Evolutionary conservation across 2,329 filamentous ascomycete genomes (phyloP).

Genomic region (Fusarium sp.): DNA sequence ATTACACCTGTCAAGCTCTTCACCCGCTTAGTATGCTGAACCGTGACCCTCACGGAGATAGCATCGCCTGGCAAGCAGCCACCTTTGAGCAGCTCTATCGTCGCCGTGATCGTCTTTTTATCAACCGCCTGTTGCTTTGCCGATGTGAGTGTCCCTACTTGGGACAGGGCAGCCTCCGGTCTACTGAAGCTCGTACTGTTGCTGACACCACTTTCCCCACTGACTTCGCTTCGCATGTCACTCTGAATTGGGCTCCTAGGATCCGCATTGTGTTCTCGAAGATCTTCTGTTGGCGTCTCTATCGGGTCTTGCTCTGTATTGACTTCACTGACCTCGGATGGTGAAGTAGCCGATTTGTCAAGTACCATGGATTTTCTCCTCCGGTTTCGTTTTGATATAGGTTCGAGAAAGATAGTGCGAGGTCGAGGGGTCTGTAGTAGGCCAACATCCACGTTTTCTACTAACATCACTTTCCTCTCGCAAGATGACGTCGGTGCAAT

Average conservation of each 20-base stretch:
- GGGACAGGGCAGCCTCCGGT: slow-evolving; percentile 57
- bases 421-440: slow-evolving; percentile 79
- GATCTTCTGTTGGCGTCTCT: slow-evolving; percentile 58
- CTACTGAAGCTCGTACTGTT: slow-evolving; percentile 73
- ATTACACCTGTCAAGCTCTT: slow-evolving; percentile 95
- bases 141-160: slow-evolving; percentile 51
- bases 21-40: slow-evolving; percentile 89
- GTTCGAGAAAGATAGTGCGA: slow-evolving; percentile 87
- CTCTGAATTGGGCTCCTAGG: slow-evolving; percentile 61
- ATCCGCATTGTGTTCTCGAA: slow-evolving; percentile 54
- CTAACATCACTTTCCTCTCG: slow-evolving; percentile 82
- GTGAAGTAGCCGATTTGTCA: slow-evolving; percentile 61
- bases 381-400: slow-evolving; percentile 78
- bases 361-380: slow-evolving; percentile 68
- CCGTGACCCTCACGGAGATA: slow-evolving; percentile 81
- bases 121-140: slow-evolving; percentile 63
- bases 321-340: slow-evolving; percentile 56
- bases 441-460: slow-evolving; percentile 89
- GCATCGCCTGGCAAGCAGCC: slow-evolving; percentile 89
- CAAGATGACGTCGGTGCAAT: slow-evolving; percentile 85
- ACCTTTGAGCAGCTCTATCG: slow-evolving; percentile 83
- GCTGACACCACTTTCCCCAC: slow-evolving; percentile 77
- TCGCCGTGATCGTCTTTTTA: slow-evolving; percentile 87
- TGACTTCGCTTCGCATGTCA: slow-evolving; percentile 76
- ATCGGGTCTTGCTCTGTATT: slow-evolving; percentile 55